These are phyloP conservation scores for Carex littledalei DNA, from an alignment of 176 grass and related monocot genomes.

Conservation along the genomic window DNA sequence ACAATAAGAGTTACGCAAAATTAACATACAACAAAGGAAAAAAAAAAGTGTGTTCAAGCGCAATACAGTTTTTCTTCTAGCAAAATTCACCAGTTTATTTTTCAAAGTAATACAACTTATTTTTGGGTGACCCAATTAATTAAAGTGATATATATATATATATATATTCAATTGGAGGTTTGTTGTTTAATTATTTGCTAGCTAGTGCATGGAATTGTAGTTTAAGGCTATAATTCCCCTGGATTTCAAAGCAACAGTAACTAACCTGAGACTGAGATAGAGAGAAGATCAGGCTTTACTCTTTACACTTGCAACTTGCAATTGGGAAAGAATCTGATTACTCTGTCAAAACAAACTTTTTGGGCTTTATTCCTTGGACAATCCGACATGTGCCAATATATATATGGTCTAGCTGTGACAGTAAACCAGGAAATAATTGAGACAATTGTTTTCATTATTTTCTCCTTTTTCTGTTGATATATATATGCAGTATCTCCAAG, in stretches of 20 bases:
- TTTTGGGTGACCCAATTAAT: no score
- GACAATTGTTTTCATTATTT: no score
- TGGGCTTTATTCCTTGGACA: conserved; percentile 5
- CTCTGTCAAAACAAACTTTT: conserved; percentile 22
- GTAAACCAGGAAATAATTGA: background rate
- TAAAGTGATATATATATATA: no score
- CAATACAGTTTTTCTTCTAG: no score
- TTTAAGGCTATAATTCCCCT: no score
- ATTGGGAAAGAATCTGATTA: background rate
- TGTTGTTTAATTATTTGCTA: no score
- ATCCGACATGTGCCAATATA: background rate
- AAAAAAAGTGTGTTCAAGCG: no score
- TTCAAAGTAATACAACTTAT: background rate
- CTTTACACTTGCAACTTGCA: background rate
- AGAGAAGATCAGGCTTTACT: background rate
- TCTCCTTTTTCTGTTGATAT: background rate
- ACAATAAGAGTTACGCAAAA: no score
- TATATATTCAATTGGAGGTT: no score
- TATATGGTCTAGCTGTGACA: background rate
- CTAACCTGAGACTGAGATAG: background rate
- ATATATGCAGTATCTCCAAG: background rate
- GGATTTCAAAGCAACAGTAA: background rate
- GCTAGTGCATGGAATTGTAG: no score
- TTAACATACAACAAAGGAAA: no score
- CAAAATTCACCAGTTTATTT: background rate